A percentile compares a stretch with the other conserved stretches of the same genome.
Evolutionary conservation across 176 grass and related monocot genomes (phyloP).

Genomic region (Cenchrus fungigraminus): DNA sequence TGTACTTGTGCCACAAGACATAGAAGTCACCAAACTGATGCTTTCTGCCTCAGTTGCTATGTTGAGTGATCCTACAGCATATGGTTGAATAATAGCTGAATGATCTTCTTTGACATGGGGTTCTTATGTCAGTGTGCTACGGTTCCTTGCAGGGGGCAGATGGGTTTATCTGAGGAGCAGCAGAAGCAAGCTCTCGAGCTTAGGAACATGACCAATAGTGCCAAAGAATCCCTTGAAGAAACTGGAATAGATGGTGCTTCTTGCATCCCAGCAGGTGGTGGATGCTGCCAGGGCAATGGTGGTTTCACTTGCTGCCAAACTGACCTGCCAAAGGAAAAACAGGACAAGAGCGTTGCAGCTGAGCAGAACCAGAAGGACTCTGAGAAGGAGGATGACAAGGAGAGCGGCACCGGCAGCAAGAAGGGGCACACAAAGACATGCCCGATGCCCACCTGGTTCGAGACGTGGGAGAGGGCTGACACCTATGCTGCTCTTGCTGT

Average conservation of each 20-base stretch:
- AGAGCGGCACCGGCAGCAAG: conserved; percentile 14
- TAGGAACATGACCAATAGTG: conserved; percentile 49
- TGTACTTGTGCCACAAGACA: background rate
- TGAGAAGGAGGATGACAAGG: conserved; percentile 43
- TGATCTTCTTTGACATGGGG: background rate
- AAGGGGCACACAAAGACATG: conserved; percentile 63
- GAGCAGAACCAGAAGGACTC: conserved; percentile 54
- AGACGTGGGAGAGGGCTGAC: conserved; percentile 87
- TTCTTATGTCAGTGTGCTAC: conserved; percentile 32
- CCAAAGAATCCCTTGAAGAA: conserved; percentile 48
- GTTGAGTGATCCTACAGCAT: background rate
- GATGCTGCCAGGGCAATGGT: conserved; percentile 75
- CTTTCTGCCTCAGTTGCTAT: background rate
- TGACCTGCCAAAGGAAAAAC: conserved; percentile 49
- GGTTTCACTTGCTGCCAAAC: conserved; percentile 73
- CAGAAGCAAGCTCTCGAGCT: conserved; percentile 81
- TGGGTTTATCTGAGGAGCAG: conserved; percentile 82
- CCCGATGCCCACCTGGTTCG: conserved; percentile 76
- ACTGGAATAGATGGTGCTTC: conserved; percentile 24
- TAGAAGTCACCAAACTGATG: background rate
- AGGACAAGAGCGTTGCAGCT: conserved; percentile 43
- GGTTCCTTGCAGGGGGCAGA: conserved; percentile 68
- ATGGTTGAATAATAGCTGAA: background rate
- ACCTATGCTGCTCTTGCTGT: conserved; percentile 83
- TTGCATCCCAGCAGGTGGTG: conserved; percentile 39